Evolutionary conservation across 805 yeast genomes (phyloP).

Genomic region (Priceomyces fermenticarens): DNA sequence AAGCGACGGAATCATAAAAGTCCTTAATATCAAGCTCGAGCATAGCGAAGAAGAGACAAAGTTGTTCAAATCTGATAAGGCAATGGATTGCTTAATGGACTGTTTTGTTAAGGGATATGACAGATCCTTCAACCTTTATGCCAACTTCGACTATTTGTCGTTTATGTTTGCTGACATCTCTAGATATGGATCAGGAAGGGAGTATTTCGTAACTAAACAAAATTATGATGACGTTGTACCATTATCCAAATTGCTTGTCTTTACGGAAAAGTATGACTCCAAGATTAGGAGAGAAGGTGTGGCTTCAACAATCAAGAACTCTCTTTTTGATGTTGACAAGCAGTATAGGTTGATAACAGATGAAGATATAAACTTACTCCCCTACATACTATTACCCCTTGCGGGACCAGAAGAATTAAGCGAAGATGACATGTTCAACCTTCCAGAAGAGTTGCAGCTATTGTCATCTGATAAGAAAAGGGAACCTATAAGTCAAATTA

Average conservation of each 20-base stretch:
- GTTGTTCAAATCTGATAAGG: constrained; percentile 53
- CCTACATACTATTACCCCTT: constrained; percentile 78
- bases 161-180: constrained; percentile 90
- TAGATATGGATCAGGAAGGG: constrained; percentile 68
- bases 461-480: constrained; percentile 71
- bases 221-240: constrained; percentile 76
- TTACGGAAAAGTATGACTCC: constrained; percentile 77
- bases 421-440: constrained; percentile 77
- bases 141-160: constrained; percentile 78
- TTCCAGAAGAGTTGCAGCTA: constrained; percentile 86
- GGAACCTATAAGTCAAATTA: constrained; percentile 67
- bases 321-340: constrained; percentile 72
- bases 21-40: constrained; percentile 40
- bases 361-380: constrained; percentile 67
- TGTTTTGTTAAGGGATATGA: constrained; percentile 84
- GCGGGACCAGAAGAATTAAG: constrained; percentile 75
- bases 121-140: constrained; percentile 64
- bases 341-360: constrained; percentile 62
- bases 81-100: constrained; percentile 81
- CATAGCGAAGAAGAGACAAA: constrained; percentile 37
- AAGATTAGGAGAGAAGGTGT: constrained; percentile 86
- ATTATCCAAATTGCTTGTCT: constrained; percentile 73
- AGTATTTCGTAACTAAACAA: constrained; percentile 71
- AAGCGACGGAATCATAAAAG: constrained; percentile 55
- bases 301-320: constrained; percentile 87